These are phyloP conservation scores for Bruguiera hainesii DNA, from an alignment of 441 rosid species.

Conservation along the genomic window DNA sequence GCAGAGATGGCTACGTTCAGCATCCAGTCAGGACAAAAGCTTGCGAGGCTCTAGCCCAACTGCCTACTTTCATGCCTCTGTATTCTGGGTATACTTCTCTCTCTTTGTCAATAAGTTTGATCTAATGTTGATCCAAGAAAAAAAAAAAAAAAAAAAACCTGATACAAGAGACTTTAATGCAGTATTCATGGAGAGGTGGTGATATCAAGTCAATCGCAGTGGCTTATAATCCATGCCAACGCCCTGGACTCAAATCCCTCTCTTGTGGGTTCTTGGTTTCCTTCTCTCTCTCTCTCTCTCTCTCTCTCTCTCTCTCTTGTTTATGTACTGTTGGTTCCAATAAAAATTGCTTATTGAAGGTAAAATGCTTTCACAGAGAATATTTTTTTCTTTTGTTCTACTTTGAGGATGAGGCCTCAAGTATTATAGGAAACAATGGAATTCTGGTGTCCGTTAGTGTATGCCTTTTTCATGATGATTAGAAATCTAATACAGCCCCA, in stretches of 20 bases:
- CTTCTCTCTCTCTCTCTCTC: no score
- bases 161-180: slow-evolving; percentile 15
- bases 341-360: no score
- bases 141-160: neutral
- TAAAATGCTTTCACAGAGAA: no score
- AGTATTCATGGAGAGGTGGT: slow-evolving; percentile 86
- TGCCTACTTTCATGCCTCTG: slow-evolving; percentile 57
- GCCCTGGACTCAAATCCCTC: slow-evolving; percentile 30
- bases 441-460: no score
- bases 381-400: no score
- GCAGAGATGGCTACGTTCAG: slow-evolving; percentile 52
- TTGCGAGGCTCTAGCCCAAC: slow-evolving; percentile 63
- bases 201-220: slow-evolving; percentile 47
- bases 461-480: no score
- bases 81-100: slow-evolving; percentile 56
- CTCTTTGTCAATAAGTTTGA: neutral
- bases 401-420: no score
- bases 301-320: no score
- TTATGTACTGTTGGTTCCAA: no score
- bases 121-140: neutral
- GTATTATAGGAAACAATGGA: no score
- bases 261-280: slow-evolving; percentile 30
- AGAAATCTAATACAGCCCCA: no score
- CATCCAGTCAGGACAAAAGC: slow-evolving; percentile 52
- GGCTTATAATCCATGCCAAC: slow-evolving; percentile 36